phyloP scores from a whole-genome alignment of 2,329 filamentous ascomycete species.

The Stemphylium lycopersici region DNA sequence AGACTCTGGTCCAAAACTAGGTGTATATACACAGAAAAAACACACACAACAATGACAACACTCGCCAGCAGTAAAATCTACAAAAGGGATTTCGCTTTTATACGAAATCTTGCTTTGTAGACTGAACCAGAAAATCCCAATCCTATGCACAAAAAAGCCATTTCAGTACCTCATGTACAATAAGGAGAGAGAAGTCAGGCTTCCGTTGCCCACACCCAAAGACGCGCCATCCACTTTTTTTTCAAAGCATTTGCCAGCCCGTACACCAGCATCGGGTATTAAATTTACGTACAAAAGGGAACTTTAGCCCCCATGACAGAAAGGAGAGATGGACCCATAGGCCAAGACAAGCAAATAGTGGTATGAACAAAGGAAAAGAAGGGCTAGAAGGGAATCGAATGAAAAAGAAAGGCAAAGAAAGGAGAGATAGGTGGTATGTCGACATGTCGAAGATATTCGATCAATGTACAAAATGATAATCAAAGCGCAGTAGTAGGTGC shows the following conservation, averaged over 20 bases:
- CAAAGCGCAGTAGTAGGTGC: slow-evolving; percentile 6
- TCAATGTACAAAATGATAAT: slow-evolving; percentile 4
- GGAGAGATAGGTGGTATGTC: slow-evolving; percentile 10
- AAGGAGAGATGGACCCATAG: not conserved
- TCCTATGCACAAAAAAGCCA: not conserved
- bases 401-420: not conserved
- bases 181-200: not conserved
- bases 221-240: not conserved
- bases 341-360: not conserved
- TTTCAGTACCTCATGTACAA: not conserved
- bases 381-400: not conserved
- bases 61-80: not conserved
- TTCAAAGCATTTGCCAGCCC: not conserved
- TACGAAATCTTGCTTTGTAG: not conserved
- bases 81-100: not conserved
- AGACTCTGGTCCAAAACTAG: too few species aligned
- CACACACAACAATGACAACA: too few species aligned
- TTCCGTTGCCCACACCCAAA: not conserved
- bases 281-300: slow-evolving; percentile 3
- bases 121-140: not conserved
- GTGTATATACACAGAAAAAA: too few species aligned
- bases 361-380: slow-evolving; percentile 16
- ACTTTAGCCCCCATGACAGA: not conserved
- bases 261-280: slow-evolving; percentile 9
- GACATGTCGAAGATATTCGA: slow-evolving; percentile 17